Percentiles rank a stretch among this genome's conserved stretches.
These are phyloP conservation scores for Bretschneidera sinensis DNA, from an alignment of 345 rosid genomes.

Conservation along the genomic window DNA sequence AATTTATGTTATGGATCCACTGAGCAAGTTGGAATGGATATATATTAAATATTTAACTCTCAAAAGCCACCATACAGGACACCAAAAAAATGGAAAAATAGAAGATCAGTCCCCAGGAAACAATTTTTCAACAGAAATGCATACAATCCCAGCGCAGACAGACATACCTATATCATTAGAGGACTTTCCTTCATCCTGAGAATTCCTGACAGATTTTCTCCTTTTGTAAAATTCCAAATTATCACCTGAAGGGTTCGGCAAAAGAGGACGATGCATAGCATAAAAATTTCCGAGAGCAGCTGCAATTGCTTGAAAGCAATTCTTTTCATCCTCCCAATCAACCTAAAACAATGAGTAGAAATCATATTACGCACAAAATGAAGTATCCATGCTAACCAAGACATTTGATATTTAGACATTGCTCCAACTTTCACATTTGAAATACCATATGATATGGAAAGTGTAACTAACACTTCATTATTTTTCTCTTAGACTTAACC, in stretches of 20 bases:
- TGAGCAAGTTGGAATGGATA: too few relatives aligned
- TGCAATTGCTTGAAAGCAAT: constrained; percentile 77
- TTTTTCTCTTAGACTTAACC: too few relatives aligned
- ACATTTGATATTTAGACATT: not conserved
- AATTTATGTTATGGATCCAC: too few relatives aligned
- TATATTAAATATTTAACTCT: too few relatives aligned
- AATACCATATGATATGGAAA: not conserved
- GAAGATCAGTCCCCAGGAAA: not conserved
- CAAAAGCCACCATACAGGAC: not conserved
- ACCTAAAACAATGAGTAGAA: constrained; percentile 39
- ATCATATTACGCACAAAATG: constrained; percentile 3
- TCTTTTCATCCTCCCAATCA: constrained; percentile 85
- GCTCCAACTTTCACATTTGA: constrained; percentile 2
- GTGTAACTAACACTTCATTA: too few relatives aligned
- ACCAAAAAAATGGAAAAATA: not conserved
- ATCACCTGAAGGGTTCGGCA: constrained; percentile 83
- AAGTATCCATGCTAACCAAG: not conserved
- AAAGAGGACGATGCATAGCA: constrained; percentile 83
- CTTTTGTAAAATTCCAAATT: constrained; percentile 59
- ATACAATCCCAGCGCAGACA: constrained; percentile 1
- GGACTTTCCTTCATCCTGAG: constrained; percentile 24
- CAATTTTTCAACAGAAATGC: not conserved
- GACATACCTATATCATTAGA: constrained; percentile 35
- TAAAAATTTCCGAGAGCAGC: constrained; percentile 90
- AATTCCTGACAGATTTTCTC: constrained; percentile 28